A percentile compares a stretch with the other conserved stretches of the same genome.
Conservation (phyloP, 2,329 filamentous ascomycete genomes). For the Epicoccum sorghinum region DNA sequence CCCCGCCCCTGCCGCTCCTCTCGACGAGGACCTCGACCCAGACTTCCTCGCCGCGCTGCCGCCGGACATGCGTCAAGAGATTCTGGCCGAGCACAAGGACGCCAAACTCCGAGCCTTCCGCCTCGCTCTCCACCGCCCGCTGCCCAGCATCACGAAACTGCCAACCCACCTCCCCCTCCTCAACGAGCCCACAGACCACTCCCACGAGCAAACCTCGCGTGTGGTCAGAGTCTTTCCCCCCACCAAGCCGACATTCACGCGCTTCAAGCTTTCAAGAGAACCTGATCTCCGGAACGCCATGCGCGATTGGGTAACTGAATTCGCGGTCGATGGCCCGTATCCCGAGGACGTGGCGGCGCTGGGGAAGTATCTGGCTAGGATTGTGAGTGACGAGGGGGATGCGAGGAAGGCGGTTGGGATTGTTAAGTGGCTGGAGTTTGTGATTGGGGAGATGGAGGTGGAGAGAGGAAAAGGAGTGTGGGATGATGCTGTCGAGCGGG, state of each 20-base stretch:
- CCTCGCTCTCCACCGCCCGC: conserved; percentile 32
- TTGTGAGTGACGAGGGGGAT: conserved; percentile 78
- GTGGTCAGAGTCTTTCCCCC: conserved; percentile 56
- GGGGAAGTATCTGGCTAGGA: conserved; percentile 71
- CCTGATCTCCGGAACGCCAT: conserved; percentile 76
- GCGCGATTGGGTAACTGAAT: conserved; percentile 76
- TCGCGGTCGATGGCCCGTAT: conserved; percentile 76
- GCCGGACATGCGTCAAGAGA: conserved; percentile 68
- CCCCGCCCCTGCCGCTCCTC: neutral
- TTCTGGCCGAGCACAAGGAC: conserved; percentile 72
- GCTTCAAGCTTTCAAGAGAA: conserved; percentile 59
- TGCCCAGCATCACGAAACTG: neutral
- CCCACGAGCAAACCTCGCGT: no score
- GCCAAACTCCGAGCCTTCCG: conserved; percentile 33
- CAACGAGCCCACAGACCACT: neutral
- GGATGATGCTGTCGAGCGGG: conserved; percentile 45
- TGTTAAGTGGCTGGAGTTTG: conserved; percentile 66
- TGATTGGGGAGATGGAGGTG: conserved; percentile 38
- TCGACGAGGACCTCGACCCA: conserved; percentile 43
- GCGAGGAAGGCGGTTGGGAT: conserved; percentile 75
- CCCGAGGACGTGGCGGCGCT: conserved; percentile 77
- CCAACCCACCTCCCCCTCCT: neutral
- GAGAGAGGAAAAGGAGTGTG: conserved; percentile 34
- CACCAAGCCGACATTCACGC: conserved; percentile 66
- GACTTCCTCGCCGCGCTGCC: conserved; percentile 84